Evolutionary conservation across 148 eudicot genomes (phyloP), one percentile per base, ranked within the genome.

Genomic region (Heliamphora exappendiculata): DNA sequence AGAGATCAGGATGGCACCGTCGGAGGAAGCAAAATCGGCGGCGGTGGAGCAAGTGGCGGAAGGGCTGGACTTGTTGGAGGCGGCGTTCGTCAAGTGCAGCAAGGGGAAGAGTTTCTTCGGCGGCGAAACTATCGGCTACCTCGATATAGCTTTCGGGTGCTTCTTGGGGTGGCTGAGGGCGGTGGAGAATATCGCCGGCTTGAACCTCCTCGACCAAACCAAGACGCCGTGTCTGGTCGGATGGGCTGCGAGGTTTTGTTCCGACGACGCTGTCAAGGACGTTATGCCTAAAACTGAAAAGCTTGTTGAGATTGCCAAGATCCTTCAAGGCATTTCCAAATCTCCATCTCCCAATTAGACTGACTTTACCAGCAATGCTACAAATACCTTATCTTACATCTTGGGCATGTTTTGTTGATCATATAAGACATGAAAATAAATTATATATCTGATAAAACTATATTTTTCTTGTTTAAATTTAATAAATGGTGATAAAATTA

Each of bases 81-180:
- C 26, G 2, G 84, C 78, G 22, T 81, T 74, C 34, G 60, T 28
- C 7, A 68, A 79, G 29, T 65, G 72, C 29, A 79, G 82, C 69
- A 75, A 79, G n/a, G 82, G 78, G 28, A 79, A 68, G 55, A 31
- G 69, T 5, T 79, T 67, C 58, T 79, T 79, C 33, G 75, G 82
- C 1, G 75, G 55, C 0, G 78, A 79, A n/a, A 3, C 17, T 5
- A 58, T 79, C 24, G 82, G 82, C 12, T 79, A 28, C 68, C 57
- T 79, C 7, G 78, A 79, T 60, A 66, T 79, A 20, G 69, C 82
- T 37, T 24, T 78, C 1, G 70, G 81, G 44, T 64, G 75, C 63
- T 45, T 66, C 53, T 34, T 81, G 49, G 78, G 69, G 6, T 77
- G 80, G 78, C 33, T 81, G 8, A 59, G 50, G 3, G 78, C 51